Evolutionary conservation across 768 basidiomycete species (phyloP), one percentile per base, ranked within the genome.

Genomic region (Megacollybia marginata): DNA sequence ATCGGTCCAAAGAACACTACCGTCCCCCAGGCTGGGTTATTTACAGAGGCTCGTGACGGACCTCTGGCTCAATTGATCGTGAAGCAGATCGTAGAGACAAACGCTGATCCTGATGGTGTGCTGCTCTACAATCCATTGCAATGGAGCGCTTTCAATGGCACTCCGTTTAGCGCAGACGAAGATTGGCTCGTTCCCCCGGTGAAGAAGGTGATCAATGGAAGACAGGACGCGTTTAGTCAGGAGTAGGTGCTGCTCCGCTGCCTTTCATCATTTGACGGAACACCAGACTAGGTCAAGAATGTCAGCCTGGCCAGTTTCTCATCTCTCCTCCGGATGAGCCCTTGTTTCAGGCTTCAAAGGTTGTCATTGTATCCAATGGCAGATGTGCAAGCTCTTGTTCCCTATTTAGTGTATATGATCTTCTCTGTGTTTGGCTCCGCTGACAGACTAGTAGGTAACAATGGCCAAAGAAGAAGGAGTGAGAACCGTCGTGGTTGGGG

Each of bases 401-500:
- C 7, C 53, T 74, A 19, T 75, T 75, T 59, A 71, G 71, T 50
- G 72, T 74, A 48, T 44, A 68, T 65, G 33, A 15, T 49, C 33
- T 50, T 18, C 23, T 52, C 48, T 32, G 20, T 31, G 16, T 13
- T 15, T 31, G 12, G 45, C 16, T 44, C 33, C 10, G 20, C 20
- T 16, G 5, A 19, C 56, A 40, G 38, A 11, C 64, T 18, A 58
- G 54, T 60, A 80, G 79, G 74, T 81, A 52, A 76, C 78, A 19
- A 79, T 83, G 78, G 61, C 73, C 1, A 82, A 82, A 59, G 64
- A 71, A 36, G 78, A 82, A 52, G 78, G 78, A 32, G 74, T 71
- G 20, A 76, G 66, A 56, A 79, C 75, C 7, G 74, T 76, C n/a
- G 78, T 82, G 3, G 55, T 78, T n/a, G 79, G 79, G 20, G 81